Evolutionary conservation across 2,329 filamentous ascomycete species (phyloP).

Genomic region (Orbilia javanica): DNA sequence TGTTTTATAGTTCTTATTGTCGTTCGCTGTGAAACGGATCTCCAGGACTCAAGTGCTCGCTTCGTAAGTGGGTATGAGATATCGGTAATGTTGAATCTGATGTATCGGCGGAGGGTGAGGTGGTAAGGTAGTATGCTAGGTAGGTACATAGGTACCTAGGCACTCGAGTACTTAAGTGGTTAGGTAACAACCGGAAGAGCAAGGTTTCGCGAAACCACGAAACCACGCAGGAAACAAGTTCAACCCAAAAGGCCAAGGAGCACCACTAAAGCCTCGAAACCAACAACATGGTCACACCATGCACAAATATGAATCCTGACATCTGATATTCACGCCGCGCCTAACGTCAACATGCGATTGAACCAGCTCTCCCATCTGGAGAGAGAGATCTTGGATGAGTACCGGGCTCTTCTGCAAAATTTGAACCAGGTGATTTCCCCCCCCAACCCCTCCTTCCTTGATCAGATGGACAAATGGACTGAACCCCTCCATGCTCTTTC

Average conservation of each 20-base stretch:
- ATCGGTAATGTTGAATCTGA: too few species aligned
- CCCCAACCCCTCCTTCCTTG: not conserved
- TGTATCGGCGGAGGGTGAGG: too few species aligned
- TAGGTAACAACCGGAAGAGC: too few species aligned
- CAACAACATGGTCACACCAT: too few species aligned
- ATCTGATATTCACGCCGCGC: not conserved
- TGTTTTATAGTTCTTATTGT: not conserved
- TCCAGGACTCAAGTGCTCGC: too few species aligned
- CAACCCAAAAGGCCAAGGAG: not conserved
- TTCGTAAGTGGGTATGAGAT: too few species aligned
- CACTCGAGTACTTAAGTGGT: too few species aligned
- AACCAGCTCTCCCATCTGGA: slow-evolving; percentile 75
- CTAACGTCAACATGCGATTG: slow-evolving; percentile 23
- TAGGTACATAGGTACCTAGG: too few species aligned
- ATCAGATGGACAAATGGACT: not conserved
- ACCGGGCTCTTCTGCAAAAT: slow-evolving; percentile 86
- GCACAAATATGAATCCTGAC: not conserved
- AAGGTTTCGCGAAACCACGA: too few species aligned
- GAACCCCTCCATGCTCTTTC: not conserved
- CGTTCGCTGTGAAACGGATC: too few species aligned
- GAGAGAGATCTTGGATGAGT: slow-evolving; percentile 95
- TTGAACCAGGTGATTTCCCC: slow-evolving; percentile 79
- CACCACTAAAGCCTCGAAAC: not conserved
- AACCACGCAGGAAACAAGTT: too few species aligned
- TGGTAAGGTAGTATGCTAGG: too few species aligned